Evolutionary conservation across 2,329 filamentous ascomycete genomes (phyloP), one percentile per base, ranked within the genome.

Genomic region (Dryadomyces quercivorus): DNA sequence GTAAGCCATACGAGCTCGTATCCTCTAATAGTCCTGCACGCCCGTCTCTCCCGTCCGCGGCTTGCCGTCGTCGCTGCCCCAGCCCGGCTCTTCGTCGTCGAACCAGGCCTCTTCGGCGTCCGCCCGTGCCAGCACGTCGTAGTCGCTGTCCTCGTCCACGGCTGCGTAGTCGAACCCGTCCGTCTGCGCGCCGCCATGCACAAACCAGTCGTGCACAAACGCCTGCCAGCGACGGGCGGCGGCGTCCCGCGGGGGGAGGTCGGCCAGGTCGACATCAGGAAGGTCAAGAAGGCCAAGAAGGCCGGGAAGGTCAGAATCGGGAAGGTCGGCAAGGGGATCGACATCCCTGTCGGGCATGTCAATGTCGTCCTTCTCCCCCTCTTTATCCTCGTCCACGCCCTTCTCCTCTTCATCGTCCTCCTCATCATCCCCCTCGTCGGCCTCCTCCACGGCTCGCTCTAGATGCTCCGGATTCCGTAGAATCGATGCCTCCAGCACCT

Each of bases 31-130:
- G 64, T 88, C 85, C 62, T 88, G 85, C 21, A 88, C 67, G 0
- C 85, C 85, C 20, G 85, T 88, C 67, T 88, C 81, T 2, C 84
- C 83, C 42, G 63, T 58, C 46, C 70, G 60, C 50, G 22, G 26
- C 16, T 43, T 46, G 9, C 26, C 54, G 20, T 51, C 67, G 2
- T 73, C 75, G 43, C 72, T 71, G 34, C 77, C 72, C 78, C 84
- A 88, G 50, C 75, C 75, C 0, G 86, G 84, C 61, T 87, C 84
- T 71, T 95, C 85, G 6, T 82, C 81, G 21, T 90, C 87, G 64
- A 94, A 91, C 72, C 87, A 95, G 20, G 75, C 76, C 42, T 95
- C 88, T 66, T 92, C 77, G 15, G 72, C 72, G 52, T 85, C 82
- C n/a, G 74, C 69, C 58, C 71, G 80, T 73, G 64, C 75, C 67